Conservation (phyloP, 2,329 filamentous ascomycete genomes). For the Diaporthe citrichinensis region DNA sequence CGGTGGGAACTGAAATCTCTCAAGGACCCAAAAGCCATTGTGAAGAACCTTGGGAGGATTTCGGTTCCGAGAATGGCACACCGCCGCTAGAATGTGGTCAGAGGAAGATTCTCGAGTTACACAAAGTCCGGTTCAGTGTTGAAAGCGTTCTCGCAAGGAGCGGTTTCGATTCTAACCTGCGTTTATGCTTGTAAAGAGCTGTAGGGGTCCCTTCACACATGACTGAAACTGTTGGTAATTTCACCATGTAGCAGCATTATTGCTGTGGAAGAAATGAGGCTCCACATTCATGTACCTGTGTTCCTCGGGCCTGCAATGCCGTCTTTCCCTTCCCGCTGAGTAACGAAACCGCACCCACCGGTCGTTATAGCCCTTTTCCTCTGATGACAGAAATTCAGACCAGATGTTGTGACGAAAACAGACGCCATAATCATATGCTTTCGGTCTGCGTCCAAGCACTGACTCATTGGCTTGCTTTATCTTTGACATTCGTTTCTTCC, state of each 20-base stretch:
- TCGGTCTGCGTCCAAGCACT: not conserved
- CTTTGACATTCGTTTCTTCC: not conserved
- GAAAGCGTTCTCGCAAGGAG: not conserved
- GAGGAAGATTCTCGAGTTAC: not conserved
- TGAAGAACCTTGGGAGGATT: not conserved
- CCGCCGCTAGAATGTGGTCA: not conserved
- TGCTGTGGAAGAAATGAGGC: slow-evolving; percentile 8
- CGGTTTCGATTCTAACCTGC: not conserved
- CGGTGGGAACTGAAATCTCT: not conserved
- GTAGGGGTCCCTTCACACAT: not conserved
- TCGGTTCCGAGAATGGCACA: not conserved
- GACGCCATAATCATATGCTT: not conserved
- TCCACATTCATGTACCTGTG: slow-evolving; percentile 11
- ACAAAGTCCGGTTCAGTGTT: not conserved
- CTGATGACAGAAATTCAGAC: slow-evolving; percentile 7
- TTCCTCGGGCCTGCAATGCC: not conserved
- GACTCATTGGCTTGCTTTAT: not conserved
- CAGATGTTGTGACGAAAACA: not conserved
- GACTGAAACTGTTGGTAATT: slow-evolving; percentile 7
- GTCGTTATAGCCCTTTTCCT: not conserved
- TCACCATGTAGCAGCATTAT: not conserved
- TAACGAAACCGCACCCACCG: not conserved
- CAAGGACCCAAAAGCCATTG: not conserved
- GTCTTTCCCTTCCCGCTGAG: not conserved
- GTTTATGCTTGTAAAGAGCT: not conserved